These are phyloP conservation scores for Russula brevipes DNA, from an alignment of 768 basidiomycete genomes.

Conservation along the genomic window DNA sequence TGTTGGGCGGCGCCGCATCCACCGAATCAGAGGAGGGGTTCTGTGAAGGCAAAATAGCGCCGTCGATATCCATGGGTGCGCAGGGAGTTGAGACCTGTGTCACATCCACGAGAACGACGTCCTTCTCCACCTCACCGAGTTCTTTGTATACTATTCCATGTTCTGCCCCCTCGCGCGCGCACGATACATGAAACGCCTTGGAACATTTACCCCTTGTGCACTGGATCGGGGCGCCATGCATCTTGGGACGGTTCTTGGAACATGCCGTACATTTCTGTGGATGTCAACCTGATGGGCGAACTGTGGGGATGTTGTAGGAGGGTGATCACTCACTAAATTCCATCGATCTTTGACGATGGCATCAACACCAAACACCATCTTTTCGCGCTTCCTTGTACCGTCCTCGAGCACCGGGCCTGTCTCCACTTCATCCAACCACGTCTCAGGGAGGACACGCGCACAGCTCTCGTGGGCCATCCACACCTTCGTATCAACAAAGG, in stretches of 20 bases:
- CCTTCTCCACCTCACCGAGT: conserved; percentile 71
- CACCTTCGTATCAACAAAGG: conserved; percentile 29
- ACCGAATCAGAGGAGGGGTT: conserved; percentile 8
- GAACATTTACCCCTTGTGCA: conserved; percentile 93
- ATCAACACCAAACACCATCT: conserved; percentile 77
- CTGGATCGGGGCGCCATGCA: conserved; percentile 80
- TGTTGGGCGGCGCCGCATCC: conserved; percentile 31
- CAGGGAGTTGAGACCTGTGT: conserved; percentile 10
- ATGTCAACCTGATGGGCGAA: not conserved
- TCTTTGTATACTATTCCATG: conserved; percentile 55
- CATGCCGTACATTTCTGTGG: conserved; percentile 89
- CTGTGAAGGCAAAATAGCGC: not conserved
- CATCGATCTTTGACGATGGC: conserved; percentile 88
- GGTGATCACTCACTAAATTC: conserved; percentile 65
- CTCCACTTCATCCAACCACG: conserved; percentile 78
- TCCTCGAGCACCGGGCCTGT: conserved; percentile 30
- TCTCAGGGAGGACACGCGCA: conserved; percentile 80
- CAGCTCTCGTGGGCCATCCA: conserved; percentile 83
- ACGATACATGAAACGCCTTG: conserved; percentile 90
- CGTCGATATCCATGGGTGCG: conserved; percentile 36
- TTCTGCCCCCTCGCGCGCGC: conserved; percentile 59
- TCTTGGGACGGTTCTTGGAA: conserved; percentile 56
- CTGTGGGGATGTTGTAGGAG: not conserved
- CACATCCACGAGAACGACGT: conserved; percentile 59
- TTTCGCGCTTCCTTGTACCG: conserved; percentile 38